Conservation (phyloP, 2,329 filamentous ascomycete species). For the Teratosphaeria epicoccoides region DNA sequence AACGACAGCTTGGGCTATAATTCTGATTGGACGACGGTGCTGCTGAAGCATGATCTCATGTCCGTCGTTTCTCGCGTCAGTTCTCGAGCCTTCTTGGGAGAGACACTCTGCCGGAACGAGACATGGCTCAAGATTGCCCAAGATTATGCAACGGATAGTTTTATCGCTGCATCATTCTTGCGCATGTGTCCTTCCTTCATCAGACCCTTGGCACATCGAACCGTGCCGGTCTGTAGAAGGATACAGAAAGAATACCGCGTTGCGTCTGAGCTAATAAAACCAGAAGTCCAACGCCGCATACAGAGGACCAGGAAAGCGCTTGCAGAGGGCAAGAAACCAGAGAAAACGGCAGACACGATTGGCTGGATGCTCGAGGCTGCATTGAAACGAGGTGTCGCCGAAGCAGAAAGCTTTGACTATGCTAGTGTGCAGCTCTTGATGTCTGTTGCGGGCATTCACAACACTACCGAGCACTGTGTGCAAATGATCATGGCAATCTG, state of each 20-base stretch:
- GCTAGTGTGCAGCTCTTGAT: conserved; percentile 12
- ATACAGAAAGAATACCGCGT: conserved; percentile 22
- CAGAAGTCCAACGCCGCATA: conserved; percentile 25
- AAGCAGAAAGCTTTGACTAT: conserved; percentile 4
- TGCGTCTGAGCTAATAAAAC: conserved; percentile 26
- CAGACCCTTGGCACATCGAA: conserved; percentile 25
- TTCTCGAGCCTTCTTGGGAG: conserved; percentile 31
- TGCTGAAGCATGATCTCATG: conserved; percentile 18
- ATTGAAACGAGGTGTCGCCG: conserved; percentile 6
- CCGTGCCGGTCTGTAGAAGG: conserved; percentile 25
- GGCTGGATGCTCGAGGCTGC: conserved; percentile 20
- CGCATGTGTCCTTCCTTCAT: conserved; percentile 27
- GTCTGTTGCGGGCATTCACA: conserved; percentile 16
- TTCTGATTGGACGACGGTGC: conserved; percentile 9
- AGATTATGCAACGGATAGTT: conserved; percentile 28
- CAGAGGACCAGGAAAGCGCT: conserved; percentile 7
- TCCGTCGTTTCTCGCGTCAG: conserved; percentile 30
- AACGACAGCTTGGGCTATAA: conserved; percentile 13
- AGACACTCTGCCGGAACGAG: conserved; percentile 27
- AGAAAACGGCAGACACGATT: conserved; percentile 17
- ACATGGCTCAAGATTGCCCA: conserved; percentile 29
- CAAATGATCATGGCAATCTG: conserved; percentile 4
- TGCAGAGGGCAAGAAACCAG: conserved; percentile 7
- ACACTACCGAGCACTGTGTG: conserved; percentile 15
- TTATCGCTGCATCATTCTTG: conserved; percentile 24